These are phyloP conservation scores for Meyerozyma carpophila DNA, from an alignment of 1,139 yeast genomes.

Conservation along the genomic window DNA sequence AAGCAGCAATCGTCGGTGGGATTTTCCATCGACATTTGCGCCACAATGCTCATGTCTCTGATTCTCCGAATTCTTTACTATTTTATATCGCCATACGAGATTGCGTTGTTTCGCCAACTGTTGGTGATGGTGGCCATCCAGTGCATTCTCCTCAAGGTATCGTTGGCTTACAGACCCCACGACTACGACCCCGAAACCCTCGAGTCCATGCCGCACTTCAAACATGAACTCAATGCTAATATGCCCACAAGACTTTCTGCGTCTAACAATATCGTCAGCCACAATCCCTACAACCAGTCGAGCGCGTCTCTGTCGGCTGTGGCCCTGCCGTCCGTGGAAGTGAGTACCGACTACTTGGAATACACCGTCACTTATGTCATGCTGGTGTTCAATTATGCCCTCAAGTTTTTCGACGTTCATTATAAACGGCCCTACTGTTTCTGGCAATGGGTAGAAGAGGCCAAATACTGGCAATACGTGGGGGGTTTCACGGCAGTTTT, in stretches of 20 bases:
- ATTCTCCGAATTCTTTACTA: conserved; percentile 71
- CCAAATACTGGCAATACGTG: conserved; percentile 63
- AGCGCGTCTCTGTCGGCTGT: conserved; percentile 7
- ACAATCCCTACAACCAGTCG: conserved; percentile 3
- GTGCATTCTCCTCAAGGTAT: conserved; percentile 52
- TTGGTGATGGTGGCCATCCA: conserved; percentile 76
- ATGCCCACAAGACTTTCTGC: conserved; percentile 10
- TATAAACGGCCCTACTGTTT: conserved; percentile 61
- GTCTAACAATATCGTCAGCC: neutral
- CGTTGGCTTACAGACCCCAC: conserved; percentile 54
- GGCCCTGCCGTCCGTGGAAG: conserved; percentile 1
- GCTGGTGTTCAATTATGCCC: conserved; percentile 20
- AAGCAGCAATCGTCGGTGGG: conserved; percentile 65
- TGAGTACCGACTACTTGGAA: conserved; percentile 11
- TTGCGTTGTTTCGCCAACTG: conserved; percentile 69
- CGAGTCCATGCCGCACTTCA: conserved; percentile 27
- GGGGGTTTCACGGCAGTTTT: conserved; percentile 38
- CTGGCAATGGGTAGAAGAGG: conserved; percentile 81
- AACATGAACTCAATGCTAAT: conserved; percentile 21
- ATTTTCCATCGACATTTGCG: conserved; percentile 83
- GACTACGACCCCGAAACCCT: conserved; percentile 37
- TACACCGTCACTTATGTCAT: conserved; percentile 9
- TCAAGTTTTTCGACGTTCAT: conserved; percentile 65
- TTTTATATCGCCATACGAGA: conserved; percentile 73
- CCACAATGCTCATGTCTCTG: conserved; percentile 80